phyloP scores from a whole-genome alignment of 805 yeast species.

The Suhomyces pyralidae region DNA sequence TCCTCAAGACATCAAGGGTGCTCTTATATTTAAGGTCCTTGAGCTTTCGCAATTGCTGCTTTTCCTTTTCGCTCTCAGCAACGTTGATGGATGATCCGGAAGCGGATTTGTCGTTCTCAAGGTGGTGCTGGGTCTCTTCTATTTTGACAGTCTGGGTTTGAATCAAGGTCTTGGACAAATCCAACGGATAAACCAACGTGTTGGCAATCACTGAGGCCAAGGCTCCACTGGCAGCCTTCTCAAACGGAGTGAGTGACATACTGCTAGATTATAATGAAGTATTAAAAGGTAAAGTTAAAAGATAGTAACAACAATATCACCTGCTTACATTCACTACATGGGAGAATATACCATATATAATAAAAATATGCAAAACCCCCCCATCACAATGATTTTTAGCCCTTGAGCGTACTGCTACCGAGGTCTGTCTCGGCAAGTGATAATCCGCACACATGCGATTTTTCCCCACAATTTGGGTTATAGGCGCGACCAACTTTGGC shows the following conservation, averaged over 20 bases:
- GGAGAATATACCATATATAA: not conserved
- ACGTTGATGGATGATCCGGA: not conserved
- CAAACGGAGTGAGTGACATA: constrained; percentile 63
- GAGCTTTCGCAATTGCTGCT: constrained; percentile 5
- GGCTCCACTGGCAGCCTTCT: constrained; percentile 80
- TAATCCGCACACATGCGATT: not conserved
- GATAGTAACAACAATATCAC: not conserved
- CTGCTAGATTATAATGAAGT: not conserved
- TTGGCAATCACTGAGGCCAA: constrained; percentile 79
- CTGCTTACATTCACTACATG: not conserved
- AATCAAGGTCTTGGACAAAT: constrained; percentile 69
- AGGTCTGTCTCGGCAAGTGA: not conserved
- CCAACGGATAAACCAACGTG: constrained; percentile 76
- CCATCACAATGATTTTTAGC: not conserved
- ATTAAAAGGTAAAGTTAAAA: not conserved
- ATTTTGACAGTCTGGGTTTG: constrained; percentile 59
- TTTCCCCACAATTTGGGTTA: not conserved
- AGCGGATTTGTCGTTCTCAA: not conserved
- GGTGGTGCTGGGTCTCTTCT: not conserved
- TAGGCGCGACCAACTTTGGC: not conserved
- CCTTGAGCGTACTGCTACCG: not conserved
- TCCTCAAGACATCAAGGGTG: constrained; percentile 58
- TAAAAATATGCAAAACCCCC: not conserved
- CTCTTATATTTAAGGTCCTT: constrained; percentile 43
- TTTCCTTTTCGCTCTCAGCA: constrained; percentile 11